Base-by-base conservation (phyloP, 169 alveolate genomes). In the Cryptosporidium ubiquitum region DNA sequence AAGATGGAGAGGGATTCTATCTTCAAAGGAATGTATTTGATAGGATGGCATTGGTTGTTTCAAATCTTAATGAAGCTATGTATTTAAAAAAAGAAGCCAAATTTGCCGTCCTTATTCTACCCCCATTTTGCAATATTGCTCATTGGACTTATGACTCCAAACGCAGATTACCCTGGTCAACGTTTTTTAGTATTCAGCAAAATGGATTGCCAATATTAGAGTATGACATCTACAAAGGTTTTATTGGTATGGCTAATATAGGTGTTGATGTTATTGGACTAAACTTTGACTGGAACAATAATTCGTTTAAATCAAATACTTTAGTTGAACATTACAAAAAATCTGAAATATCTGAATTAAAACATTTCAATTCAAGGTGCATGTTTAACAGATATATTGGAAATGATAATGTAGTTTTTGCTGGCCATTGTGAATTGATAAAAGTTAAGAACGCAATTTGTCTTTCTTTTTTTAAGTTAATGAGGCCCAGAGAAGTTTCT, bases 51-150 rank as follows among this genome's bases (percentile, higher is more conserved):
- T 44, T 79, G 40, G 35, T 26, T 20, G 44, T 66, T 37, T 29
- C 89, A 6, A 37, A 26, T 2, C 69, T 79, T 40, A 73, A 73
- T 57, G 55, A 73, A 33, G 44, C 14, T 9, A 37, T 44, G 18
- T 29, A 60, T 57, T 5, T 20, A 29, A 5, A 35, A 4, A 33
- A 40, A n/a, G 47, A 37, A 4, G 12, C 0, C 16, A 29, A 29
- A 33, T 20, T 40, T 10, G 55, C 58, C 14, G 60, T 57, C 10
- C 79, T 79, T 20, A 49, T 79, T 40, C 20, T 79, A 5, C 75
- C 74, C 10, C 89, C 89, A 35, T 79, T 79, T 64, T 79, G 89
- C 12, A 79, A 79, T 58, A 40, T 79, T 64, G 58, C 89, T 14
- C 89, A 79, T 29, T 79, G 89, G 89, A 61, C 64, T 18, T 79